Percentiles rank a stretch among this genome's conserved stretches.
Conservation (phyloP, 2,329 filamentous ascomycete species). For the Arthrobotrys musiformis region DNA sequence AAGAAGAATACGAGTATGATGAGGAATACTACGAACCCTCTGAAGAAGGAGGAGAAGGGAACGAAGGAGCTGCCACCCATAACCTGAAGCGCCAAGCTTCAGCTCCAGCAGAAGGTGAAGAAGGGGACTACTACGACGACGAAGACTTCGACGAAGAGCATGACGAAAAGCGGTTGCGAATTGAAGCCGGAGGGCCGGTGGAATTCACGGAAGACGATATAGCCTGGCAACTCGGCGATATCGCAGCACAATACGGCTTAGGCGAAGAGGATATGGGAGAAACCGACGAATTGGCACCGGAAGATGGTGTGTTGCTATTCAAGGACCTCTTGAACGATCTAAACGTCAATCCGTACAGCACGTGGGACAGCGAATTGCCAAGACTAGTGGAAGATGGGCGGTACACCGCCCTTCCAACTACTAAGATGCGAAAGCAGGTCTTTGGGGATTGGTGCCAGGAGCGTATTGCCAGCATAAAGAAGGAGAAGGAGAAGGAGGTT, state of each 20-base stretch:
- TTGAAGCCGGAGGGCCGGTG: slow-evolving; percentile 68
- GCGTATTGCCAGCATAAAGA: slow-evolving; percentile 77
- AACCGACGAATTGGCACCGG: slow-evolving; percentile 64
- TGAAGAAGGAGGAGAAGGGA: slow-evolving; percentile 56
- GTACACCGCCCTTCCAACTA: slow-evolving; percentile 84
- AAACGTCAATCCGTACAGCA: slow-evolving; percentile 83
- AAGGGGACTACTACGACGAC: slow-evolving; percentile 65
- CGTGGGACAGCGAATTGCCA: slow-evolving; percentile 90
- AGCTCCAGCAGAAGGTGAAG: slow-evolving; percentile 69
- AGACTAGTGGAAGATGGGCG: slow-evolving; percentile 84
- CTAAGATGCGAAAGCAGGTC: slow-evolving; percentile 80
- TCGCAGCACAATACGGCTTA: slow-evolving; percentile 85
- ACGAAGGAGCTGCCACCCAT: slow-evolving; percentile 57
- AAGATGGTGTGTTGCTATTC: slow-evolving; percentile 57
- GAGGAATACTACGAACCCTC: slow-evolving; percentile 30
- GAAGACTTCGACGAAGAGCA: slow-evolving; percentile 68
- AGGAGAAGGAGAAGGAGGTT: slow-evolving; percentile 77
- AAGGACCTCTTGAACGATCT: slow-evolving; percentile 82
- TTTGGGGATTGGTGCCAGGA: slow-evolving; percentile 86
- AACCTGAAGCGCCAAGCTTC: slow-evolving; percentile 56
- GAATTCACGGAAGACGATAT: slow-evolving; percentile 97
- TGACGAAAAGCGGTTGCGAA: slow-evolving; percentile 67
- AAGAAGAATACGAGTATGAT: slow-evolving; percentile 59
- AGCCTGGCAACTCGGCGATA: slow-evolving; percentile 86
- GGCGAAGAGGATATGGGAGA: slow-evolving; percentile 81